phyloP scores from a whole-genome alignment of 371 early-diverging fungal species.

The Quaeritorhiza haematococci region DNA sequence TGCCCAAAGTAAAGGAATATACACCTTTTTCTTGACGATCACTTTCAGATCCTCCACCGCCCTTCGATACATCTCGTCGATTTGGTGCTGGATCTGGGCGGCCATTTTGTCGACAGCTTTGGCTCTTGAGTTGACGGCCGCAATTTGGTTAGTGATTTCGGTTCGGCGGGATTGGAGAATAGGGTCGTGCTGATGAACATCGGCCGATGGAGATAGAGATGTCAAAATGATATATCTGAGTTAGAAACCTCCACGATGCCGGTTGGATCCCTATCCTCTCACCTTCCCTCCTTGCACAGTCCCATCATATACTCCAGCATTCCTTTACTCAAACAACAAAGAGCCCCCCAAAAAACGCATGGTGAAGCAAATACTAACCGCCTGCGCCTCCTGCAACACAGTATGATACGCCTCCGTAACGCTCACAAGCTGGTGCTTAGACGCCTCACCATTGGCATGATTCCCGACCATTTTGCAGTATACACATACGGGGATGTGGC shows the following conservation, averaged over 20 bases:
- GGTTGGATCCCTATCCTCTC: too few species aligned
- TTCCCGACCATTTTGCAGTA: conserved; percentile 56
- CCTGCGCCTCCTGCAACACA: conserved; percentile 41
- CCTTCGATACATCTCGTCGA: conserved; percentile 40
- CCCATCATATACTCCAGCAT: too few species aligned
- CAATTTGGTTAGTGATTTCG: conserved; percentile 42
- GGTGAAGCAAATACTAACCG: conserved; percentile 17
- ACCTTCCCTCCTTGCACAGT: too few species aligned
- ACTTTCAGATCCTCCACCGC: conserved; percentile 36
- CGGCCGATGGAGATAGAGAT: conserved; percentile 1
- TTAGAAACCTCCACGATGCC: too few species aligned
- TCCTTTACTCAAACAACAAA: too few species aligned
- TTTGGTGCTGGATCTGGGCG: conserved; percentile 27
- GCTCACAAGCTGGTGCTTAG: conserved; percentile 47
- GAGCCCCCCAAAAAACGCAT: neutral
- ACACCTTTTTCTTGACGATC: conserved; percentile 32
- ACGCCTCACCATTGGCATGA: conserved; percentile 50
- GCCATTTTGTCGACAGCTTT: conserved; percentile 44
- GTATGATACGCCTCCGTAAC: conserved; percentile 45
- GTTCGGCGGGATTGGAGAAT: conserved; percentile 34
- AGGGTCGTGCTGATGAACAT: conserved; percentile 32
- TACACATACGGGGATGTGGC: conserved; percentile 56
- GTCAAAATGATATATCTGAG: neutral
- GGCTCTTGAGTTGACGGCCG: conserved; percentile 33
- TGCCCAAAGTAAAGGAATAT: neutral